phyloP scores from a whole-genome alignment of 768 basidiomycete genomes.

The Omphalotus guepiniiformis region DNA sequence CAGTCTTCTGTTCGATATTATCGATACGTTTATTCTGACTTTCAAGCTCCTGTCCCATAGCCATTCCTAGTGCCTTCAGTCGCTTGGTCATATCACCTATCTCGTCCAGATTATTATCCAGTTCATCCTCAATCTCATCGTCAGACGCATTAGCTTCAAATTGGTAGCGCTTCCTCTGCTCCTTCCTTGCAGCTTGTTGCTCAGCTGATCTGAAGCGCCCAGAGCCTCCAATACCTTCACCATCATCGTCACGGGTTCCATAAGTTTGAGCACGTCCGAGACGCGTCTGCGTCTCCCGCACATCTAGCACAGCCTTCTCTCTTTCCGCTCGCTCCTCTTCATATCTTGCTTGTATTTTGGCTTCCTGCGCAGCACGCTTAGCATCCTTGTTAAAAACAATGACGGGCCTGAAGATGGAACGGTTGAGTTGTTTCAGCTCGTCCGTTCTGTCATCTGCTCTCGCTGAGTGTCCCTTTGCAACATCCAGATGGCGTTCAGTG shows the following conservation, averaged over 20 bases:
- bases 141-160: constrained; percentile 71
- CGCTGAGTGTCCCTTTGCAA: constrained; percentile 80
- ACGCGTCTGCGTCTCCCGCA: constrained; percentile 83
- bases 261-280: constrained; percentile 71
- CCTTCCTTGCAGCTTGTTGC: constrained; percentile 22
- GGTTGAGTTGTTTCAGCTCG: constrained; percentile 91
- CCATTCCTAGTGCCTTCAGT: constrained; percentile 53
- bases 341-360: constrained; percentile 79
- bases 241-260: constrained; percentile 41
- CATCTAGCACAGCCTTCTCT: constrained; percentile 81
- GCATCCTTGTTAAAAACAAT: constrained; percentile 91
- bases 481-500: constrained; percentile 92
- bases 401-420: constrained; percentile 90
- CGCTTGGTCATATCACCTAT: constrained; percentile 54
- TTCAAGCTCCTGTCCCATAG: constrained; percentile 66
- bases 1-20: constrained; percentile 56
- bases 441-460: constrained; percentile 88
- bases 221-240: constrained; percentile 29
- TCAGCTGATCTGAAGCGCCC: constrained; percentile 30
- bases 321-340: constrained; percentile 82
- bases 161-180: constrained; percentile 58
- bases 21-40: constrained; percentile 60
- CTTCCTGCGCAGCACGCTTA: constrained; percentile 85
- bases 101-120: constrained; percentile 71
- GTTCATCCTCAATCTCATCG: constrained; percentile 72